A percentile compares a stretch with the other conserved stretches of the same genome.
phyloP scores from a whole-genome alignment of 169 alveolate species.

The Eimeria maxima region DNA sequence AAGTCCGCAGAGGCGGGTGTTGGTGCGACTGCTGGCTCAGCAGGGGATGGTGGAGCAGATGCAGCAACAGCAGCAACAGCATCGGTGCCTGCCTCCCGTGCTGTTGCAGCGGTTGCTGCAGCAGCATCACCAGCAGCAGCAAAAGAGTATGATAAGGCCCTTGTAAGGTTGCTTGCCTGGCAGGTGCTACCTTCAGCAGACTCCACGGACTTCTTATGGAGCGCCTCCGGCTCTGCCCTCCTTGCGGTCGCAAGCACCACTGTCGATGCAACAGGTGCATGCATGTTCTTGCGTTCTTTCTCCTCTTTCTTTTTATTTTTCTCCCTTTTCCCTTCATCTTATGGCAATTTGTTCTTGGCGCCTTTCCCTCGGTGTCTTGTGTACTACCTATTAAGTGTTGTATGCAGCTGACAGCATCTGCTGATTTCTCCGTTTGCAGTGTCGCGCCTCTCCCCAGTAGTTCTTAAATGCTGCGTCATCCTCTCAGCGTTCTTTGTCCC shows the following conservation, averaged over 20 bases:
- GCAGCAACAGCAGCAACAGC: slow-evolving; percentile 15
- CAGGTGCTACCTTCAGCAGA: slow-evolving; percentile 80
- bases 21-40: not conserved
- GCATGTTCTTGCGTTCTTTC: not conserved
- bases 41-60: not conserved
- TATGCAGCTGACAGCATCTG: not conserved
- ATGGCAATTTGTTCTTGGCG: no score
- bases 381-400: not conserved
- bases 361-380: no score
- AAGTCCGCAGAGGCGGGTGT: slow-evolving; percentile 16
- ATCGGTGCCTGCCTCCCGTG: slow-evolving; percentile 11
- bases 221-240: slow-evolving; percentile 80
- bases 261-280: slow-evolving; percentile 80
- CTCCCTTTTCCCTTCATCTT: no score
- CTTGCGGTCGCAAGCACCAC: slow-evolving; percentile 80
- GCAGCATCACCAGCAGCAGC: slow-evolving; percentile 34
- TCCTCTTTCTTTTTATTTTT: no score
- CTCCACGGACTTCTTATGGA: slow-evolving; percentile 80
- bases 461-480: not conserved
- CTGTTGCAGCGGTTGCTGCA: not conserved
- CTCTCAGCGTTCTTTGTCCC: not conserved
- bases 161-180: slow-evolving; percentile 53
- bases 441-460: not conserved
- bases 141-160: slow-evolving; percentile 27
- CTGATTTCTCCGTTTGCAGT: not conserved